Evolutionary conservation across 352 stramenopile genomes (phyloP).

Genomic region (Phytophthora megakarya): DNA sequence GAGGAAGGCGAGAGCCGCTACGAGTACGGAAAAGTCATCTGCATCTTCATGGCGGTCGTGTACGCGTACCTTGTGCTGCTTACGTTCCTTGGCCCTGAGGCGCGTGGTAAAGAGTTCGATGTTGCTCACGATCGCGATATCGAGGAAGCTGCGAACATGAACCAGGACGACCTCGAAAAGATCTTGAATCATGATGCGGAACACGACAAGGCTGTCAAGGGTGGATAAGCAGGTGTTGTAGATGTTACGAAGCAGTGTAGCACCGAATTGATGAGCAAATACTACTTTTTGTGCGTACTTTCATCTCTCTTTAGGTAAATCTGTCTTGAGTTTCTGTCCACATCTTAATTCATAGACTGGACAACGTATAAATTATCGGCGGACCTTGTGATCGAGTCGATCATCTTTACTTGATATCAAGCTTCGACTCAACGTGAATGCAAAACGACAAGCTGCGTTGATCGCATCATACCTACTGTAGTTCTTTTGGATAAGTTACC

Average conservation of each 20-base stretch:
- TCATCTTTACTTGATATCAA: no score
- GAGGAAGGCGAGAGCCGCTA: constrained; percentile 34
- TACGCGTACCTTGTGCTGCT: constrained; percentile 49
- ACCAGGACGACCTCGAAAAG: constrained; percentile 41
- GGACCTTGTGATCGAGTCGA: no score
- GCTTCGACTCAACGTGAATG: no score
- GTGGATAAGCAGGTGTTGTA: constrained; percentile 10
- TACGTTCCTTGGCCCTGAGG: constrained; percentile 45
- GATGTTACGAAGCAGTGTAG: no score
- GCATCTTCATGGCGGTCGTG: constrained; percentile 48
- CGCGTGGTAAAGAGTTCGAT: constrained; percentile 53
- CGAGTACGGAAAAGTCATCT: constrained; percentile 57
- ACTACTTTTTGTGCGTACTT: constrained; percentile 21
- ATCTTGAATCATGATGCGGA: constrained; percentile 36
- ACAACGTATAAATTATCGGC: no score
- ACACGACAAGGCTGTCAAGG: constrained; percentile 36
- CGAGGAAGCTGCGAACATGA: constrained; percentile 36
- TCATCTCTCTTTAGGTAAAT: neutral
- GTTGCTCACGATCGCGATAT: constrained; percentile 40
- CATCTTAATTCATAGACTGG: no score
- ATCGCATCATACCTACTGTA: no score
- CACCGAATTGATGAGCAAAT: neutral
- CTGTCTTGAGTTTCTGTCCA: no score
- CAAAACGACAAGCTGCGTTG: no score
- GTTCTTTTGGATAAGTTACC: no score